phyloP scores from a whole-genome alignment of 345 rosid genomes.

The thale cress (Arabidopsis thaliana) region DNA sequence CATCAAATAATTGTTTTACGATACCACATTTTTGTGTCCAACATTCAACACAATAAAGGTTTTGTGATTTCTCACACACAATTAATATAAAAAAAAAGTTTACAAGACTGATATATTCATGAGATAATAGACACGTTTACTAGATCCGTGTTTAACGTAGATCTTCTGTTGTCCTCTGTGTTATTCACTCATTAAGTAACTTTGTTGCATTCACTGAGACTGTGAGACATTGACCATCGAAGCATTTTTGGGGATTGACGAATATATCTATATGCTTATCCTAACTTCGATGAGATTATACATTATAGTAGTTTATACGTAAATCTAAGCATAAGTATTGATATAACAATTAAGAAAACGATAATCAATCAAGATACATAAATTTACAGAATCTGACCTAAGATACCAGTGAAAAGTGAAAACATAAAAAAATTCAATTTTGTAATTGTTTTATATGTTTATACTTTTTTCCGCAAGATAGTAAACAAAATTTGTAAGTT shows the following conservation, averaged over 20 bases:
- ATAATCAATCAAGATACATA: neutral
- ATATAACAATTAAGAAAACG: neutral
- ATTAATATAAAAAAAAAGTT: too few species aligned
- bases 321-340: too few species aligned
- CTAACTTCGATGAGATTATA: neutral
- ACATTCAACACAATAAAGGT: neutral
- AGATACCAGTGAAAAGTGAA: neutral
- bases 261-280: neutral
- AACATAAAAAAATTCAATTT: too few species aligned
- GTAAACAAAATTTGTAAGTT: neutral
- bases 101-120: neutral
- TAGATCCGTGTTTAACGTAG: slow-evolving; percentile 14
- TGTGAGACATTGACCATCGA: slow-evolving; percentile 17
- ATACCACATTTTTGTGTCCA: neutral
- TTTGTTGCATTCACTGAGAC: slow-evolving; percentile 28
- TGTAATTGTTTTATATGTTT: neutral
- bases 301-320: neutral
- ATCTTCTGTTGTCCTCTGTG: neutral
- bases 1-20: neutral
- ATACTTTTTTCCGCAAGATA: neutral
- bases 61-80: neutral
- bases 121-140: neutral
- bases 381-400: neutral
- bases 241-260: neutral
- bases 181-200: neutral